Base-by-base conservation (phyloP, 2,329 filamentous ascomycete species). In the Beauveria caledonica region DNA sequence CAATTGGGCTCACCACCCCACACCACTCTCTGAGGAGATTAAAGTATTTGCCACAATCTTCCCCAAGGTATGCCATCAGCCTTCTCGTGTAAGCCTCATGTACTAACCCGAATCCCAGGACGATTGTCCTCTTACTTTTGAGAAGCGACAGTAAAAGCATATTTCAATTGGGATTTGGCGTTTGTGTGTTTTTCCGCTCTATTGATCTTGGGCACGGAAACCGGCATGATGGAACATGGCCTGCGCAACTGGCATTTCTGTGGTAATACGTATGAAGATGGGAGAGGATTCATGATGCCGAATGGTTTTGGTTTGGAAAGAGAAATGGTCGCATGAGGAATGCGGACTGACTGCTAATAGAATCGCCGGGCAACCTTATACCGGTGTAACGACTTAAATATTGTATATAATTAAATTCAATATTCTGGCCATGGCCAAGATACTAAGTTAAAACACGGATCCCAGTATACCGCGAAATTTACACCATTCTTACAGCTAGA, bases 31-130 rank as follows among this genome's bases (percentile, higher is more conserved):
- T 0, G 94, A 99, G 77, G 87, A 96, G 75, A 97, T 99, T 76
- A 93, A 96, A 79, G 93, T 97, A 66, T 99, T 97, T 77, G 94
- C 94, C 45, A 97, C 92, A 29, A 96, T 99, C 68, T 99, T 99
- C 82, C 94, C 94, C 60, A 88, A 89, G 88, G 92, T 95, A 77
- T 74, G 86, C 77, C 56, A 44, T 33, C 4, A n/a, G 29, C 64
- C 36, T 46, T 60, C 5, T 40, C 21, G 25, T 57, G 10, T 7
- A 8, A n/a, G 10, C 62, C 19, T 70, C 60, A 62, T 15, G 54
- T 42, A 63, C 67, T 72, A 63, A 77, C 66, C 23, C 21, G 48
- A 19, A 17, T 5, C 29, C 0, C 65, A 93, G 89, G 90, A 95
- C 71, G 88, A 94, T 72, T 94, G 90, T 76, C 86, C 88, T 60